Evolutionary conservation across 768 basidiomycete species (phyloP), one percentile per base, ranked within the genome.

Genomic region (Vararia minispora): DNA sequence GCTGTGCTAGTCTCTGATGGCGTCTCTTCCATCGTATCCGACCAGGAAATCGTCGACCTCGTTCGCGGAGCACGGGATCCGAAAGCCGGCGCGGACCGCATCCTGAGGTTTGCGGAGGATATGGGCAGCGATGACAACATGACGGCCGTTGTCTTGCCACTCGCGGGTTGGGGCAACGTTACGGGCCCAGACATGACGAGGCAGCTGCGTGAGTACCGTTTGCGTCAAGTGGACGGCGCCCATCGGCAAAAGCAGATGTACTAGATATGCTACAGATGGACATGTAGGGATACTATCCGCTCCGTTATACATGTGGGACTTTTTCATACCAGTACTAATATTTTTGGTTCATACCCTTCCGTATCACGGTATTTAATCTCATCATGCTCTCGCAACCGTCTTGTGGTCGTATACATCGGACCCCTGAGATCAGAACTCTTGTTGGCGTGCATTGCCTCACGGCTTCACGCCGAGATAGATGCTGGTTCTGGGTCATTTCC

Each of bases 1-100:
- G 68, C 92, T 49, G 71, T 91, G 21, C 66, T 94, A 11, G 66
- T 92, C n/a, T 92, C 91, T 8, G 95, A 99, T 57, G 95, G 95
- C 5, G 72, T 98, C 34, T 86, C 90, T 1, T 88, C 87, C 25
- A 72, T 86, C 32, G 69, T 95, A 29, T 91, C 91, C 1, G 91
- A 98, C 55, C 84, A 87, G 44, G 95, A 99, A 61, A 81, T 99
- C 43, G 76, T 87, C 23, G 95, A 98, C 57, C 75, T 99, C 30
- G 82, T 79, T 5, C 69, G 91, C 35, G 66, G 67, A 31, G 75
- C 81, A 6, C 55, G 61, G 7, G 73, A 78, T 49, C 94, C 94
- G 0, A 77, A 74, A 51, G 59, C 61, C 22, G 92, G 89, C n/a
- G 92, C 94, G 3, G 69, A 81, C 22, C 69, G 71, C 11, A 90